These are phyloP conservation scores for Periglandula ipomoeae DNA, from an alignment of 2,329 filamentous ascomycete species.

Conservation along the genomic window DNA sequence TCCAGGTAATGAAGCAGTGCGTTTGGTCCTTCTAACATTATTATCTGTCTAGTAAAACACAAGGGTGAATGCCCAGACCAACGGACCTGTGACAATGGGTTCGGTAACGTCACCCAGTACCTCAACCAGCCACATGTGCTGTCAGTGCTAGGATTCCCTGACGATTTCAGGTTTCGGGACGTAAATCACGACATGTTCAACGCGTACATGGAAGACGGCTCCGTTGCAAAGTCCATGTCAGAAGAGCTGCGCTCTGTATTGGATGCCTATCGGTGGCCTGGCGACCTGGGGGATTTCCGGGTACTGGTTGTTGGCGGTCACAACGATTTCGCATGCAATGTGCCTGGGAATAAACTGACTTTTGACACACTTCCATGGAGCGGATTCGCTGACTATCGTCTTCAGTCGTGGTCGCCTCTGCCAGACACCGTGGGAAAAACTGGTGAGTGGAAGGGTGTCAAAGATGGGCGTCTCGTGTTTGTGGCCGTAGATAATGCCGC, in stretches of 20 bases:
- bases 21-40: too few relatives aligned
- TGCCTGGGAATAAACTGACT: constrained; percentile 22
- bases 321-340: constrained; percentile 13
- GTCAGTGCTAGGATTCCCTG: constrained; percentile 10
- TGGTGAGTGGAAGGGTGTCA: constrained; percentile 12
- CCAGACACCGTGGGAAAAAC: constrained; percentile 4
- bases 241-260: constrained; percentile 10
- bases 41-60: constrained; percentile 13
- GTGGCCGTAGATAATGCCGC: constrained; percentile 13
- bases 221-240: background rate
- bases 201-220: background rate
- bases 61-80: background rate
- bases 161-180: constrained; percentile 53
- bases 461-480: constrained; percentile 13
- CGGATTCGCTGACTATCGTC: constrained; percentile 31
- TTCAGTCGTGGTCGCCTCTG: constrained; percentile 16
- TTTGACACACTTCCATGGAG: constrained; percentile 33
- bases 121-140: constrained; percentile 14
- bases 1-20: too few relatives aligned
- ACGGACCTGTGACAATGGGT: constrained; percentile 2
- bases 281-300: constrained; percentile 10
- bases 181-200: too few relatives aligned
- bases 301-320: constrained; percentile 17
- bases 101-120: constrained; percentile 16
- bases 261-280: constrained; percentile 10